These are phyloP conservation scores for Penicillium sp. DNA, from an alignment of 2,329 filamentous ascomycete species.

Conservation along the genomic window DNA sequence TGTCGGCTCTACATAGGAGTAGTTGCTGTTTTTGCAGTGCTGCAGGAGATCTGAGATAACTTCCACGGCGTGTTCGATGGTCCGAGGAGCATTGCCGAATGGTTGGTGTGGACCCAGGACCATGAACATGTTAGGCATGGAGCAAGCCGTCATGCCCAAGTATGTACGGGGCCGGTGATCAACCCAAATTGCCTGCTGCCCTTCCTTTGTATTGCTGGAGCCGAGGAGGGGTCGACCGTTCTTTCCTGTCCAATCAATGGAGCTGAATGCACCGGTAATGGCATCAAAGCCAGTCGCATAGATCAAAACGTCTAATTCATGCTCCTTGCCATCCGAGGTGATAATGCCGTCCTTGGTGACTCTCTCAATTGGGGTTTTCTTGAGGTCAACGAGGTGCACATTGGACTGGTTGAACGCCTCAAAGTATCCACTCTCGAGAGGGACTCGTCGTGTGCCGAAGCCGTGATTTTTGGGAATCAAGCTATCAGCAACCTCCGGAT, in stretches of 20 bases:
- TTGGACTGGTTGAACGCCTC: constrained; percentile 35
- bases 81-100: constrained; percentile 35
- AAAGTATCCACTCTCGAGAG: constrained; percentile 28
- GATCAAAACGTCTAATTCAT: constrained; percentile 43
- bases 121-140: constrained; percentile 52
- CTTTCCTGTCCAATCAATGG: constrained; percentile 39
- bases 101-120: constrained; percentile 54
- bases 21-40: constrained; percentile 20
- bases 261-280: constrained; percentile 40
- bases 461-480: constrained; percentile 19
- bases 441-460: constrained; percentile 16
- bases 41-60: constrained; percentile 40
- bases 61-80: constrained; percentile 32
- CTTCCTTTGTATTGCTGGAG: constrained; percentile 15
- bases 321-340: constrained; percentile 34
- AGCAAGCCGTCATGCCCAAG: constrained; percentile 43
- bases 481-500: constrained; percentile 14
- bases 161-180: constrained; percentile 35
- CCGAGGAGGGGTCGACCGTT: constrained; percentile 30
- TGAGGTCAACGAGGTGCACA: constrained; percentile 31
- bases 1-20: constrained; percentile 38
- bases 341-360: constrained; percentile 35
- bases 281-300: constrained; percentile 47
- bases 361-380: constrained; percentile 14
- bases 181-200: constrained; percentile 20